A percentile compares a stretch with the other conserved stretches of the same genome.
Conservation (phyloP, 257 asterid genomes). For the Lycium barbarum region DNA sequence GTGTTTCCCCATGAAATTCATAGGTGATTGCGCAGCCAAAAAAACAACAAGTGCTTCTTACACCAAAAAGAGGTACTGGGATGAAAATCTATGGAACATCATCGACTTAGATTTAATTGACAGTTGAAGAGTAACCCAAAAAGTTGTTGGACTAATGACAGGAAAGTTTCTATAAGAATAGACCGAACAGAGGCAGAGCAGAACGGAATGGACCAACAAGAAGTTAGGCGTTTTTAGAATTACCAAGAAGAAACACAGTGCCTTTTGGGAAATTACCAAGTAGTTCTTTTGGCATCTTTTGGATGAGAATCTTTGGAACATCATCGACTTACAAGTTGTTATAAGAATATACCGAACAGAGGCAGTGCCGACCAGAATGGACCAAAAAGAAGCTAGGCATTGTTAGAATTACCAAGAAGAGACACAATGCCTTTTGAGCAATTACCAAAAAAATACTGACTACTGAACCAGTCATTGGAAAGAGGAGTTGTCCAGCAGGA, state of each 20-base stretch:
- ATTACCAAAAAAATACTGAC: background rate
- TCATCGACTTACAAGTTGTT: background rate
- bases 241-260: too few species aligned
- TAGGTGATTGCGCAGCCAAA: background rate
- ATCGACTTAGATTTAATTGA: background rate
- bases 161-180: background rate
- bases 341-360: background rate
- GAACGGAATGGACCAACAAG: background rate
- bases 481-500: constrained; percentile 6
- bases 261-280: too few species aligned
- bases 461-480: background rate
- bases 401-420: background rate
- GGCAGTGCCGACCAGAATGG: background rate
- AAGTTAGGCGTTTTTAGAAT: too few species aligned
- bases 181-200: background rate
- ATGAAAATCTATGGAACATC: background rate
- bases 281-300: too few species aligned
- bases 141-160: background rate
- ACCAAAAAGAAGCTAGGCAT: background rate
- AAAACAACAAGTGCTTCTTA: background rate
- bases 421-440: background rate
- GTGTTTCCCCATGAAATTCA: background rate
- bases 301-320: too few species aligned
- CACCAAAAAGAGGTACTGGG: constrained; percentile 13
- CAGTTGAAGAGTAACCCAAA: background rate